These are phyloP conservation scores for Larix kaempferi DNA, from an alignment of 75 land plant genomes.

Conservation along the genomic window DNA sequence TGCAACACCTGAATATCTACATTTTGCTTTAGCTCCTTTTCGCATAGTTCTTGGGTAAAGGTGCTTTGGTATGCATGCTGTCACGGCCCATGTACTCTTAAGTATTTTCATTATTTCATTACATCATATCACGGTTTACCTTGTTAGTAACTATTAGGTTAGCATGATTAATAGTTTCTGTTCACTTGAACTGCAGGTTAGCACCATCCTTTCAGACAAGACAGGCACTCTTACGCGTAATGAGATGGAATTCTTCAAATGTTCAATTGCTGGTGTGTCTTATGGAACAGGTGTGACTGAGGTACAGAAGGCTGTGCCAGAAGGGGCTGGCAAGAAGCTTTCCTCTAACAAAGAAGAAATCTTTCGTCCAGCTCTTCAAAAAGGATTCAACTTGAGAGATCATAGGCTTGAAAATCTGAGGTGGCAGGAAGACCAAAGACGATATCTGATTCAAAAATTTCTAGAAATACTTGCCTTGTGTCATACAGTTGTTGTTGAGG, in stretches of 20 bases:
- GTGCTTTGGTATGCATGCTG: neutral
- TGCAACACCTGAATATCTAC: neutral
- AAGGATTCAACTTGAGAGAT: constrained; percentile 21
- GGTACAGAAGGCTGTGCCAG: constrained; percentile 20
- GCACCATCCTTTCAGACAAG: constrained; percentile 49
- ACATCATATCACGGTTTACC: no score
- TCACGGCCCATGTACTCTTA: neutral
- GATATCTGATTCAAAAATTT: constrained; percentile 35
- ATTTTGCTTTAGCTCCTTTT: neutral
- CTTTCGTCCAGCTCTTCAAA: neutral
- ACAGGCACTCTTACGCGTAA: constrained; percentile 49
- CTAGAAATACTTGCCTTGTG: constrained; percentile 52
- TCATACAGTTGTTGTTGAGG: constrained; percentile 33
- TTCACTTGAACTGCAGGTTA: constrained; percentile 22
- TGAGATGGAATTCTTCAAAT: constrained; percentile 48
- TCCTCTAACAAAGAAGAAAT: neutral
- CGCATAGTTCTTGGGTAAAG: neutral
- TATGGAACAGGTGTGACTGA: constrained; percentile 40
- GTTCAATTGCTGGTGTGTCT: constrained; percentile 41
- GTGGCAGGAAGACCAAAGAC: constrained; percentile 21
- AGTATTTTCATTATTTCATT: neutral
- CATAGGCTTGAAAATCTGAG: constrained; percentile 25
- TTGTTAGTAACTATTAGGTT: neutral
- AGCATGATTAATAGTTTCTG: neutral
- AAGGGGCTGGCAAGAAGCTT: neutral